Evolutionary conservation across 208 protist species (phyloP).

Genomic region (Trichomonas tenax): DNA sequence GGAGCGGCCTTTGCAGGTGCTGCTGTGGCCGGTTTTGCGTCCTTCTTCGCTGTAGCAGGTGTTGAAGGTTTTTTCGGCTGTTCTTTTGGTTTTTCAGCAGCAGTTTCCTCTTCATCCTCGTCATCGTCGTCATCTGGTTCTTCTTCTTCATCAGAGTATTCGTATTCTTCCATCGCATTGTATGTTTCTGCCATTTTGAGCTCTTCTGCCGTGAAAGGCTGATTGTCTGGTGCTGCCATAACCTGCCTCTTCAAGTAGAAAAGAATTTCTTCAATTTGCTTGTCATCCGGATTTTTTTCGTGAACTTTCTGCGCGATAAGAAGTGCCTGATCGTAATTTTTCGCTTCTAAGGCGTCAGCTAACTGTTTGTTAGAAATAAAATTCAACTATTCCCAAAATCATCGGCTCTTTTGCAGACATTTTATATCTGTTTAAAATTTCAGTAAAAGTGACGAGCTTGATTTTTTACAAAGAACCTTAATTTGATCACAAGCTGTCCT

Average conservation of each 20-base stretch:
- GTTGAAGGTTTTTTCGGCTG: background rate
- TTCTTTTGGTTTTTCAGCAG: background rate
- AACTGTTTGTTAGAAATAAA: background rate
- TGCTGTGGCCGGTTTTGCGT: background rate
- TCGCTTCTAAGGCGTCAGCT: background rate
- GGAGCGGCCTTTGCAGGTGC: background rate
- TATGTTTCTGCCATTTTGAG: background rate
- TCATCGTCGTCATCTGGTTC: background rate
- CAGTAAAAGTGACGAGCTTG: no score
- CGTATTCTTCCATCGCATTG: background rate
- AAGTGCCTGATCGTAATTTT: background rate
- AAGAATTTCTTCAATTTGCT: background rate
- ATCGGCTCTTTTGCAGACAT: background rate
- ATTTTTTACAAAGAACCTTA: no score
- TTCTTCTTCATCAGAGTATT: background rate
- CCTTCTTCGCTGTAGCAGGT: background rate
- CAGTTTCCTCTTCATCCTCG: background rate
- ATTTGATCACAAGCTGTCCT: no score
- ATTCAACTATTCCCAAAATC: background rate
- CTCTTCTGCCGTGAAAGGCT: background rate
- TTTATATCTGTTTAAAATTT: no score
- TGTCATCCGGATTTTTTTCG: background rate
- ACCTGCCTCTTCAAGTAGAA: background rate
- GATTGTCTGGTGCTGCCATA: background rate
- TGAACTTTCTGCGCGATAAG: background rate